Evolutionary conservation across 352 stramenopile genomes (phyloP).

Genomic region (Elongisporangium undulatum): DNA sequence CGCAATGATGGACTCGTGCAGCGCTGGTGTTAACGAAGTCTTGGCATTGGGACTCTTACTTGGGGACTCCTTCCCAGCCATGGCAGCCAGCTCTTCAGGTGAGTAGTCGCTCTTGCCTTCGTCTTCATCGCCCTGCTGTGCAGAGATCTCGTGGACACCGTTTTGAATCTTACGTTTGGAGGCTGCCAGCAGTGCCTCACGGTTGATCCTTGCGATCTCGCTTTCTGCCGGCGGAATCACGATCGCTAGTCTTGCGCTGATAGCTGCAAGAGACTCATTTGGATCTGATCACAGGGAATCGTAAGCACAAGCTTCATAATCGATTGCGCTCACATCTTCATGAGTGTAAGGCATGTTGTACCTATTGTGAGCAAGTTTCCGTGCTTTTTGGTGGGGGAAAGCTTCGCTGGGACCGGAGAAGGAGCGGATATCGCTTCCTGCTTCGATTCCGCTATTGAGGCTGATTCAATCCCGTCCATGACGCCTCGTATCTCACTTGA

Average conservation of each 20-base stretch:
- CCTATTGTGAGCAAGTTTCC: background rate
- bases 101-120: background rate
- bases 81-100: background rate
- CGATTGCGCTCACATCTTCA: background rate
- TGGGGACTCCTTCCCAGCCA: background rate
- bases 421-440: background rate
- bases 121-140: background rate
- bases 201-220: slow-evolving; percentile 71
- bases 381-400: background rate
- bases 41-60: slow-evolving; percentile 13
- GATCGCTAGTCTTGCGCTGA: slow-evolving; percentile 51
- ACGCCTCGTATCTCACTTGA: background rate
- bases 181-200: slow-evolving; percentile 26
- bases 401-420: background rate
- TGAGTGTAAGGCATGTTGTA: background rate
- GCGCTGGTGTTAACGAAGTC: slow-evolving; percentile 19
- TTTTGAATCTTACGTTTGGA: slow-evolving; percentile 12
- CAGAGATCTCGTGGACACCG: background rate
- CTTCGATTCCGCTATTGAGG: background rate
- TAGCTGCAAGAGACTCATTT: slow-evolving; percentile 42
- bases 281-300: slow-evolving; percentile 16
- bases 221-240: slow-evolving; percentile 54
- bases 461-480: background rate
- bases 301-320: background rate
- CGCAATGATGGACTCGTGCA: slow-evolving; percentile 64